Percentiles rank a stretch among this genome's conserved stretches.
Evolutionary conservation across 441 rosid species (phyloP).

Genomic region (Viola pubescens): DNA sequence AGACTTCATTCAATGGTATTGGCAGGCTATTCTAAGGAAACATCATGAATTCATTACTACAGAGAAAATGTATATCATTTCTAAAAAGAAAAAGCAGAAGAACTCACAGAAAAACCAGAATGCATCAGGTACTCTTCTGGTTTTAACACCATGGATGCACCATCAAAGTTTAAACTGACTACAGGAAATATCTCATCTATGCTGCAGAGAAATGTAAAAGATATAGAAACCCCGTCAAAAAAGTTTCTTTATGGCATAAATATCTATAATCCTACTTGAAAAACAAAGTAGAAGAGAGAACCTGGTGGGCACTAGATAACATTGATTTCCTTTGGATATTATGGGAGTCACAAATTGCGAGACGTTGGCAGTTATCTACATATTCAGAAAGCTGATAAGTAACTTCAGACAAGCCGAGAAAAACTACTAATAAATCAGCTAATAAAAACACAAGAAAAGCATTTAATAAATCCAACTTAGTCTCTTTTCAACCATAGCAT

Average conservation of each 20-base stretch:
- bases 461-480: neutral
- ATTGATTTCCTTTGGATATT: slow-evolving; percentile 51
- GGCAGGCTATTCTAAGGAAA: slow-evolving; percentile 1
- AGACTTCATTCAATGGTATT: slow-evolving; percentile 1
- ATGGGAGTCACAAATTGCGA: slow-evolving; percentile 56
- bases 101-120: slow-evolving; percentile 60
- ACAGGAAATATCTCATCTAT: slow-evolving; percentile 56
- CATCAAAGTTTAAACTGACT: slow-evolving; percentile 76
- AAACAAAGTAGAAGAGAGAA: slow-evolving; percentile 19
- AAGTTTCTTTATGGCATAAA: slow-evolving; percentile 4
- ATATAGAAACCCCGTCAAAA: slow-evolving; percentile 1
- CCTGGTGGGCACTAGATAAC: slow-evolving; percentile 79
- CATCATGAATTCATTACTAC: slow-evolving; percentile 4
- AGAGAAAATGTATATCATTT: neutral
- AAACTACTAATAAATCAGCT: neutral
- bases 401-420: slow-evolving; percentile 7
- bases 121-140: slow-evolving; percentile 76
- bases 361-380: slow-evolving; percentile 56
- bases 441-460: neutral
- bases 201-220: slow-evolving; percentile 33
- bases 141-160: slow-evolving; percentile 62
- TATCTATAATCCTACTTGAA: slow-evolving; percentile 1
- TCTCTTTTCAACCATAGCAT: neutral
- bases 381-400: slow-evolving; percentile 10
- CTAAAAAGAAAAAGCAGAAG: slow-evolving; percentile 2